Percentiles rank a stretch among this genome's conserved stretches.
phyloP scores from a whole-genome alignment of 2,329 filamentous ascomycete species.

The Lasiodiplodia hormozganensis region DNA sequence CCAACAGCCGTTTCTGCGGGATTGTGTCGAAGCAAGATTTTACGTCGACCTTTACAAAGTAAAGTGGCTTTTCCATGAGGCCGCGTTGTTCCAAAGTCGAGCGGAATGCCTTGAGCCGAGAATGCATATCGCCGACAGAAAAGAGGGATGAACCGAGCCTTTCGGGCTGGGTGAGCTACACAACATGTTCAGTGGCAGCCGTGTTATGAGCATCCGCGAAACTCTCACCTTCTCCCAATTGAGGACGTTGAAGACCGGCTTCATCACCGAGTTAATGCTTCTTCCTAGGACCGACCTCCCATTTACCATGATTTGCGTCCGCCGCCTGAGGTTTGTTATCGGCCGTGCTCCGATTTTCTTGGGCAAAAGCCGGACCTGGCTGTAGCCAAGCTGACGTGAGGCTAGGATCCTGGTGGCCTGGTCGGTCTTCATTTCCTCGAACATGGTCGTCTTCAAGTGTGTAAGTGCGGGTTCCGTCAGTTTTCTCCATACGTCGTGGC shows the following conservation, averaged over 20 bases:
- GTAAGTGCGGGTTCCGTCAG: conserved; percentile 76
- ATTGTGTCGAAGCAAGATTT: conserved; percentile 95
- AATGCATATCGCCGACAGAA: conserved; percentile 81
- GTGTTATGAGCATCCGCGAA: neutral
- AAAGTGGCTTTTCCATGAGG: conserved; percentile 59
- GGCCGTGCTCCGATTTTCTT: conserved; percentile 79
- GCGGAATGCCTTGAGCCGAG: conserved; percentile 74
- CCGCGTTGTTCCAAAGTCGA: conserved; percentile 49
- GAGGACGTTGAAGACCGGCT: conserved; percentile 77
- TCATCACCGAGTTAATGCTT: conserved; percentile 74
- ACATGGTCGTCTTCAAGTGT: conserved; percentile 72
- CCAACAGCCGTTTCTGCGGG: conserved; percentile 76
- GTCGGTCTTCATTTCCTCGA: conserved; percentile 73
- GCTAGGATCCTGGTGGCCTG: conserved; percentile 66
- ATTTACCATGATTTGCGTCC: conserved; percentile 60
- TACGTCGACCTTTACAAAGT: conserved; percentile 93
- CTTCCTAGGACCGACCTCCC: conserved; percentile 63
- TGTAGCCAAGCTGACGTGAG: conserved; percentile 73
- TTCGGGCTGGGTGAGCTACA: conserved; percentile 51
- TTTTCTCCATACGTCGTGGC: conserved; percentile 87
- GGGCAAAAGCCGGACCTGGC: conserved; percentile 80
- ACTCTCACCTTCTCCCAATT: conserved; percentile 74
- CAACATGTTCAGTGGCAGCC: neutral
- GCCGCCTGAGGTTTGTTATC: conserved; percentile 83
- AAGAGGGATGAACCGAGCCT: conserved; percentile 81